Evolutionary conservation across 495 filamentous ascomycete genomes (phyloP).

Genomic region (Acidomyces sp.): DNA sequence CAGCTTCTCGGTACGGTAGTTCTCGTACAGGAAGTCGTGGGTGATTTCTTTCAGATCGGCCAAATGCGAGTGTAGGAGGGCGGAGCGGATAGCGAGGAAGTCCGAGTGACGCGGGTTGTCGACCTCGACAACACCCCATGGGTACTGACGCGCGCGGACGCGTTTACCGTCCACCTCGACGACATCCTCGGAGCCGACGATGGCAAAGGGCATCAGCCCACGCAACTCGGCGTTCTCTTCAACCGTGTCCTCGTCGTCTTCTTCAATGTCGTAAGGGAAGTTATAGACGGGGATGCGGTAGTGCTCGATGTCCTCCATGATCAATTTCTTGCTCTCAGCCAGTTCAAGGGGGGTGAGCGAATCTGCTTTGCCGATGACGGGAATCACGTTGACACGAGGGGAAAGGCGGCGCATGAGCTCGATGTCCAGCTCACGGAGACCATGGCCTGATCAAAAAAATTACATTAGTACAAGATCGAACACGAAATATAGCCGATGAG

Average conservation of each 20-base stretch:
- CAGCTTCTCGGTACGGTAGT: slow-evolving; percentile 99
- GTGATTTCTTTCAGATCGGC: slow-evolving; percentile 98
- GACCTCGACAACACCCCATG: slow-evolving; percentile 97
- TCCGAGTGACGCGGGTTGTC: slow-evolving; percentile 98
- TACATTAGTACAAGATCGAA: too few species aligned
- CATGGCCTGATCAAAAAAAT: slow-evolving; percentile 21
- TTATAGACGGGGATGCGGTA: slow-evolving; percentile 99
- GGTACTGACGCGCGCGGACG: slow-evolving; percentile 61
- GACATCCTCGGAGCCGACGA: slow-evolving; percentile 91
- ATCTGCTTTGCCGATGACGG: slow-evolving; percentile 96
- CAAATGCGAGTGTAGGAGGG: slow-evolving; percentile 90
- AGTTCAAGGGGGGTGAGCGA: slow-evolving; percentile 92
- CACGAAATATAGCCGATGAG: too few species aligned
- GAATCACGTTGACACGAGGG: slow-evolving; percentile 95
- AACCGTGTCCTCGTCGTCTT: slow-evolving; percentile 97
- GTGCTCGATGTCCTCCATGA: slow-evolving; percentile 99
- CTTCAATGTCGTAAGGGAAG: slow-evolving; percentile 99
- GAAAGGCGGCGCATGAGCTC: slow-evolving; percentile 99
- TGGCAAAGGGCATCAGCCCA: slow-evolving; percentile 96
- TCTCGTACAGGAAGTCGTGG: slow-evolving; percentile 98
- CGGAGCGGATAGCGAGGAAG: slow-evolving; percentile 93
- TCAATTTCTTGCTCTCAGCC: slow-evolving; percentile 96
- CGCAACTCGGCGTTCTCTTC: slow-evolving; percentile 97
- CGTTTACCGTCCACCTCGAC: slow-evolving; percentile 85
- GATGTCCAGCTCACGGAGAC: slow-evolving; percentile 95